These are phyloP conservation scores for Microbotryum intermedium DNA, from an alignment of 1,284 basidiomycete species.

Conservation along the genomic window DNA sequence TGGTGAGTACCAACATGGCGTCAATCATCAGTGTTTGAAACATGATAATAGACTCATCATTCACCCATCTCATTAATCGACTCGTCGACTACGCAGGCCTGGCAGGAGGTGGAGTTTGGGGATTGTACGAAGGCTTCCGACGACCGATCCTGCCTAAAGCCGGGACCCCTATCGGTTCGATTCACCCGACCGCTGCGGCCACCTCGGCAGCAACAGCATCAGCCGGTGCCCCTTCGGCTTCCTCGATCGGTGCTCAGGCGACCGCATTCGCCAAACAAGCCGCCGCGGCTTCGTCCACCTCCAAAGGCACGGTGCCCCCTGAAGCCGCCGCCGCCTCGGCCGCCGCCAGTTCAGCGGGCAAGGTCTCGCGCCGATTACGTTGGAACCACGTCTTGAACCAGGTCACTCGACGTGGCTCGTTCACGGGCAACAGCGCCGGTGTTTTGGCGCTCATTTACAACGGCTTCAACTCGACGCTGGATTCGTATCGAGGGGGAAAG, in stretches of 20 bases:
- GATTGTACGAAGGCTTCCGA: slow-evolving; percentile 84
- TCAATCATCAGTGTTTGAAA: background rate
- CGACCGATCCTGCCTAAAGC: slow-evolving; percentile 36
- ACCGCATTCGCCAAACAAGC: slow-evolving; percentile 20
- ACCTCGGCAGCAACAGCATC: slow-evolving; percentile 12
- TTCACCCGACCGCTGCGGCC: slow-evolving; percentile 13
- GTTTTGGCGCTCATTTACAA: slow-evolving; percentile 96
- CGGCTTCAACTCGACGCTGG: slow-evolving; percentile 87
- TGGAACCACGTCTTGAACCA: slow-evolving; percentile 96
- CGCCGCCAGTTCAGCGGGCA: slow-evolving; percentile 16
- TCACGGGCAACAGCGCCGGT: slow-evolving; percentile 97
- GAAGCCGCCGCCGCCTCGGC: slow-evolving; percentile 9
- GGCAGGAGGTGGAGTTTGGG: slow-evolving; percentile 87
- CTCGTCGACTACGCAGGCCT: slow-evolving; percentile 57
- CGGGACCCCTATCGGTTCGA: slow-evolving; percentile 12
- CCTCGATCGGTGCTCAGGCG: slow-evolving; percentile 26
- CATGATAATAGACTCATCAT: background rate
- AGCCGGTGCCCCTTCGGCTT: slow-evolving; percentile 20
- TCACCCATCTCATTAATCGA: slow-evolving; percentile 41
- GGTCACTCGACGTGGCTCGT: slow-evolving; percentile 89
- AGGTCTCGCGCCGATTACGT: slow-evolving; percentile 54
- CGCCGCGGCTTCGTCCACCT: slow-evolving; percentile 15
- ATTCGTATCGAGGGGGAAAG: slow-evolving; percentile 67
- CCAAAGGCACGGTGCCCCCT: slow-evolving; percentile 13
- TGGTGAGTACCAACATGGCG: slow-evolving; percentile 53